A percentile compares a stretch with the other conserved stretches of the same genome.
Conservation (phyloP, 352 stramenopile species). For the Pythium dissimile region DNA sequence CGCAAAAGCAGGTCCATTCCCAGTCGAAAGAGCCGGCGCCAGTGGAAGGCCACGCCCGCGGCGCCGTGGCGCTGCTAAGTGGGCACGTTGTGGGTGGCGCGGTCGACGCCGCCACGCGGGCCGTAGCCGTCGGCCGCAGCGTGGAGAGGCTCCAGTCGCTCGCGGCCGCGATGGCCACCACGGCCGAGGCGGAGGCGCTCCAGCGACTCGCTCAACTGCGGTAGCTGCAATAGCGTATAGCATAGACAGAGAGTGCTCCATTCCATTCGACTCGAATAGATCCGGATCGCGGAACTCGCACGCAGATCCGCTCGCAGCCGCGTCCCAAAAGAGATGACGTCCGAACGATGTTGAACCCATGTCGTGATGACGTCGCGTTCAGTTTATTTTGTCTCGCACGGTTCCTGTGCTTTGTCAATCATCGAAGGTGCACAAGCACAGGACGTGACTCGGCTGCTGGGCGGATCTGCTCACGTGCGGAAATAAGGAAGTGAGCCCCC, state of each 20-base stretch:
- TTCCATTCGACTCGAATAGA: neutral
- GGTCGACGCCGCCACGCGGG: conserved; percentile 21
- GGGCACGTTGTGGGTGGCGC: conserved; percentile 9
- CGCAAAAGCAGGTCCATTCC: neutral
- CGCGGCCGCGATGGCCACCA: conserved; percentile 24
- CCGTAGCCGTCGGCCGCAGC: conserved; percentile 7
- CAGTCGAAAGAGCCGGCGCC: neutral
- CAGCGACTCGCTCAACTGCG: neutral
- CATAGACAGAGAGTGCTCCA: neutral
- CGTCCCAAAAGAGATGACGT: conserved; percentile 6
- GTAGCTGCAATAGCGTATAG: too few relatives aligned
- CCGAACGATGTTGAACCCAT: conserved; percentile 3
- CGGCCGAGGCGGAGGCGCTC: conserved; percentile 1
- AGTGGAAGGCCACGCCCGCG: neutral
- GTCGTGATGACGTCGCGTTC: conserved; percentile 12
- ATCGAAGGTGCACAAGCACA: neutral
- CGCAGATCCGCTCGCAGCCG: neutral
- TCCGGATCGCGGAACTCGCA: neutral
- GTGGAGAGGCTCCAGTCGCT: conserved; percentile 30
- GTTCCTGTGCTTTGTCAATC: conserved; percentile 18
- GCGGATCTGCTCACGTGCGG: neutral
- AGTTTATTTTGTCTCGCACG: conserved; percentile 17
- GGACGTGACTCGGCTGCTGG: neutral
- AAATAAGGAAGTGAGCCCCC: too few relatives aligned
- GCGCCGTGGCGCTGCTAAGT: neutral